phyloP scores from a whole-genome alignment of 192 early-diverging fungal genomes.

The Rhizophlyctis rosea region DNA sequence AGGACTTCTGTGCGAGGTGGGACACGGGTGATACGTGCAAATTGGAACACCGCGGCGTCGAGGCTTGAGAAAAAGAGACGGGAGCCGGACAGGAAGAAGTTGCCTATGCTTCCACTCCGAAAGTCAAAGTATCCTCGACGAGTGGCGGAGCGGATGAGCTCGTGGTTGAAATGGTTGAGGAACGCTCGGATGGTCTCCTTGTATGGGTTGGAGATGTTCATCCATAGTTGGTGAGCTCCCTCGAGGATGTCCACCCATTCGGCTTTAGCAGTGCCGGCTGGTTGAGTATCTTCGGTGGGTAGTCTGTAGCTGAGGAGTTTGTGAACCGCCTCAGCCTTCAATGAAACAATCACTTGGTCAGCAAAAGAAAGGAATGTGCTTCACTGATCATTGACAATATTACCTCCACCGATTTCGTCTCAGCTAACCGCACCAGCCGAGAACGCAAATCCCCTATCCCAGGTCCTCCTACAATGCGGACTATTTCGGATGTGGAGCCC shows the following conservation, averaged over 20 bases:
- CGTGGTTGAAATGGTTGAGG: conserved; percentile 62
- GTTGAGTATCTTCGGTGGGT: conserved; percentile 45
- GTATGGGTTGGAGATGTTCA: conserved; percentile 39
- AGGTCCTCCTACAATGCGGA: conserved; percentile 72
- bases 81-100: conserved; percentile 76
- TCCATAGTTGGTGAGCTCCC: conserved; percentile 63
- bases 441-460: conserved; percentile 73
- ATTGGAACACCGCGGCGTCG: conserved; percentile 70
- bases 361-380: neutral
- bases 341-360: neutral
- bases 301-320: conserved; percentile 68
- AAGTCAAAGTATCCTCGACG: conserved; percentile 64
- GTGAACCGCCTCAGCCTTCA: conserved; percentile 60
- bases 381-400: conserved; percentile 1
- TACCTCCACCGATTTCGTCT: conserved; percentile 50
- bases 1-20: conserved; percentile 64
- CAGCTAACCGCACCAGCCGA: conserved; percentile 62
- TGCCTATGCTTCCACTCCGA: conserved; percentile 71
- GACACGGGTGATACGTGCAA: conserved; percentile 65
- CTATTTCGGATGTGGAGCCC: conserved; percentile 54
- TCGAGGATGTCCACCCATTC: conserved; percentile 75
- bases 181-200: conserved; percentile 71
- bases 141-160: conserved; percentile 14
- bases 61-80: conserved; percentile 68
- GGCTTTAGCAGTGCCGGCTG: conserved; percentile 46